phyloP scores from a whole-genome alignment of 306 rosid genomes.

The Abrus pulchellus region DNA sequence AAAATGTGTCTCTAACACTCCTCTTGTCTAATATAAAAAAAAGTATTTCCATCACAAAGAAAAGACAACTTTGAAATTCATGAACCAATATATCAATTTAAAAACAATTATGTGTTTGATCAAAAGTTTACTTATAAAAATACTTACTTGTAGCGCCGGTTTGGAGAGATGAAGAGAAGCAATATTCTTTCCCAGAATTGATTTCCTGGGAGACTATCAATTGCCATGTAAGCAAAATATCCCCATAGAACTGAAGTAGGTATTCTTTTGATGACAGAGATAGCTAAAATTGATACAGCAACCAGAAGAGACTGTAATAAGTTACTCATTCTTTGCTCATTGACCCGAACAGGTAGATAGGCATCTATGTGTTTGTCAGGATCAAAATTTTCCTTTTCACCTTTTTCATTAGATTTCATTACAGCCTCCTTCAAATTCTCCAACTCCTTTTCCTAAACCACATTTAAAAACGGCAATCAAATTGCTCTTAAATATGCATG shows the following conservation, averaged over 20 bases:
- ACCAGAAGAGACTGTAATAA: constrained; percentile 74
- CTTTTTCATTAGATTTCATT: constrained; percentile 54
- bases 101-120: neutral
- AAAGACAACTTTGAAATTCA: neutral
- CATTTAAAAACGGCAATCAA: constrained; percentile 16
- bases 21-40: neutral
- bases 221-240: constrained; percentile 86
- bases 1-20: too few species aligned
- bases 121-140: neutral
- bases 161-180: constrained; percentile 71
- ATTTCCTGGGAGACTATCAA: constrained; percentile 87
- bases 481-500: neutral
- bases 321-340: constrained; percentile 87
- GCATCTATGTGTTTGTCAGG: constrained; percentile 72
- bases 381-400: constrained; percentile 56
- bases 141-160: constrained; percentile 73
- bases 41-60: neutral
- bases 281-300: constrained; percentile 61
- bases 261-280: constrained; percentile 66
- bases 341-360: constrained; percentile 74
- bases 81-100: neutral
- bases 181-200: constrained; percentile 84
- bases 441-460: constrained; percentile 46
- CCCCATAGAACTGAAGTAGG: constrained; percentile 93
- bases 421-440: constrained; percentile 67